Evolutionary conservation across 1,284 basidiomycete species (phyloP), one percentile per base, ranked within the genome.

Genomic region (Marasmius sp.): DNA sequence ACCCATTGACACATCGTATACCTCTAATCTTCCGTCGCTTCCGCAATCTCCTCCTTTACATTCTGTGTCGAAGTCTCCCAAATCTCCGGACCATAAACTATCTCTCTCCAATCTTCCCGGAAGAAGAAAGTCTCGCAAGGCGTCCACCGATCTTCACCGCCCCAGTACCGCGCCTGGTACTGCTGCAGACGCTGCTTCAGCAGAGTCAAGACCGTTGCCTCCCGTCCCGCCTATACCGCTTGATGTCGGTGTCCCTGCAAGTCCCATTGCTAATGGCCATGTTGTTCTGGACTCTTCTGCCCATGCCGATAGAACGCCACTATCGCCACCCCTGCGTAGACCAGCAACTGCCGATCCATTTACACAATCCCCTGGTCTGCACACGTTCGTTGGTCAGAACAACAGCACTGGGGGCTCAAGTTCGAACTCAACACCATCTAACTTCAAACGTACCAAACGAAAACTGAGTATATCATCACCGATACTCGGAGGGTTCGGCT

Each of bases 391-490:
- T 50, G 71, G 71, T 50, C 65, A 60, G 38, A 74, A 75, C 68
- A 57, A 69, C 52, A 64, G 70, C 62, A 43, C 72, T 57, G 61
- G 72, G 41, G 63, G 65, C 37, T 63, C 63, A 22, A 70, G 65
- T 51, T 69, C 68, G 41, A 55, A 68, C 1, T 66, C 61, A 57
- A 62, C 69, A 1, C 37, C 53, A 20, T 12, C 53, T 16, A 67
- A 66, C 36, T 61, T 74, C 43, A 86, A 79, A 69, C 77, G 80
- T 27, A 79, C 85, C 60, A 81, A 77, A 68, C 77, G 89, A 59
- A 92, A 92, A 77, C 72, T 92, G 74, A 92, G 89, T 71, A 75
- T 92, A 61, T 83, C 82, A 22, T 80, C 83, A 54, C 83, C 85
- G 58, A 84, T 86, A 69, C 80, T 88, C 3, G 76, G 52, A 6